Base-by-base conservation (phyloP, 805 yeast genomes). In the Teunomyces atbi region DNA sequence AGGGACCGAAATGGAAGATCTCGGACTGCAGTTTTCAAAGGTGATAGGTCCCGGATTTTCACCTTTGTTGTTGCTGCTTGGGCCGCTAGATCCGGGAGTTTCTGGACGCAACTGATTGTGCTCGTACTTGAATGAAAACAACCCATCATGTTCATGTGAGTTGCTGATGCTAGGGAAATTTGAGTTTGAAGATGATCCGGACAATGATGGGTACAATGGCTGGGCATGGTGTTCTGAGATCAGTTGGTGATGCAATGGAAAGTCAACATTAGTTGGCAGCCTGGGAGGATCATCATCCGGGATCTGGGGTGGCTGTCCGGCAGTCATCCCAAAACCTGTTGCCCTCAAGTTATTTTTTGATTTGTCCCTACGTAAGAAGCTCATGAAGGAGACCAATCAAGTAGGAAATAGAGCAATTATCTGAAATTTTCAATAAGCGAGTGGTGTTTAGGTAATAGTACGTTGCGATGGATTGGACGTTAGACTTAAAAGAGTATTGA, bases 321-420 rank as follows among this genome's bases (percentile, higher is more conserved):
- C 49, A 42, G 48, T 42, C 40, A 32, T 37, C 27, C 44, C 49
- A 20, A 42, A 27, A 15, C 33, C 10, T 33, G 43, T 16, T 21
- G 50, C 12, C 42, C 38, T 39, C 45, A 51, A 21, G 42, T 53
- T 54, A 38, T 49, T 40, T 44, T 49, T 53, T 37, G 62, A 51
- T 50, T 57, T 59, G 51, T 61, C 64, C 36, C 59, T 44, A 50
- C 61, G 55, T 44, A 61, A 56, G 43, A 61, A 61, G 39, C 60
- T 60, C 65, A 61, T 60, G 6, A 18, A 13, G 19, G 21, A 33
- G 37, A 33, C 16, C n/a, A 7, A 15, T 30, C 33, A 30, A 30
- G 7, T 12, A 15, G 16, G 6, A 13, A 30, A 30, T 30, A 30
- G 18, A 30, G 33, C 18, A 30, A 13, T 10, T 13, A 30, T 13